Conservation (phyloP, 306 rosid genomes). For the Vicia villosa region DNA sequence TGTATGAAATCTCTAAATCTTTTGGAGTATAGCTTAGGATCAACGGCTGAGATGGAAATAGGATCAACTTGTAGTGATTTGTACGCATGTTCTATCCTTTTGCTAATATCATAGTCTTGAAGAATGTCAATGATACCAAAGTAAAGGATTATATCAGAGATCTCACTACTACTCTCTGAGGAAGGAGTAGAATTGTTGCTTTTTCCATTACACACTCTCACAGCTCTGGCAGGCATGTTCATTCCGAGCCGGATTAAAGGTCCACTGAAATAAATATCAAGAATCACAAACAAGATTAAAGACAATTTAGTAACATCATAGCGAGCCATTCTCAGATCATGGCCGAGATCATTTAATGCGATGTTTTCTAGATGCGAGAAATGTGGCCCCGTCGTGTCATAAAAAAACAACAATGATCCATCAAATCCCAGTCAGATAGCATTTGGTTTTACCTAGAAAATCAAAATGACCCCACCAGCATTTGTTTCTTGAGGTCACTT, state of each 20-base stretch:
- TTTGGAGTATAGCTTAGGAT: slow-evolving; percentile 60
- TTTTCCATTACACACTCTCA: slow-evolving; percentile 48
- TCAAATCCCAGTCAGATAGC: slow-evolving; percentile 44
- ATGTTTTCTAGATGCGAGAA: not conserved
- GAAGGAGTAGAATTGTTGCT: slow-evolving; percentile 41
- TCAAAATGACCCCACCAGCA: slow-evolving; percentile 44
- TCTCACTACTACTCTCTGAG: slow-evolving; percentile 38
- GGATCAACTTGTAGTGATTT: slow-evolving; percentile 66
- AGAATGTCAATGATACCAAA: slow-evolving; percentile 73
- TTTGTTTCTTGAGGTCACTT: slow-evolving; percentile 43
- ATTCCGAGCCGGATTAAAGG: slow-evolving; percentile 57
- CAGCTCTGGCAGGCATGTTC: slow-evolving; percentile 66
- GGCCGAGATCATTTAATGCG: not conserved
- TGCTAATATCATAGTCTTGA: slow-evolving; percentile 65
- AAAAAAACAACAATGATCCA: slow-evolving; percentile 35
- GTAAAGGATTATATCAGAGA: slow-evolving; percentile 60
- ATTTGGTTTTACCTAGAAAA: slow-evolving; percentile 38
- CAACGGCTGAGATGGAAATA: slow-evolving; percentile 64
- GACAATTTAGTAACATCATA: too few species aligned
- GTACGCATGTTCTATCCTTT: slow-evolving; percentile 70
- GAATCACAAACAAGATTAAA: not conserved
- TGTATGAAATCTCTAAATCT: slow-evolving; percentile 60
- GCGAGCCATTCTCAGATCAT: not conserved
- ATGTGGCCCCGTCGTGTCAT: not conserved
- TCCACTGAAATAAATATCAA: slow-evolving; percentile 48